phyloP scores from a whole-genome alignment of 164 flowering plant species.

The Amborella trichopoda region DNA sequence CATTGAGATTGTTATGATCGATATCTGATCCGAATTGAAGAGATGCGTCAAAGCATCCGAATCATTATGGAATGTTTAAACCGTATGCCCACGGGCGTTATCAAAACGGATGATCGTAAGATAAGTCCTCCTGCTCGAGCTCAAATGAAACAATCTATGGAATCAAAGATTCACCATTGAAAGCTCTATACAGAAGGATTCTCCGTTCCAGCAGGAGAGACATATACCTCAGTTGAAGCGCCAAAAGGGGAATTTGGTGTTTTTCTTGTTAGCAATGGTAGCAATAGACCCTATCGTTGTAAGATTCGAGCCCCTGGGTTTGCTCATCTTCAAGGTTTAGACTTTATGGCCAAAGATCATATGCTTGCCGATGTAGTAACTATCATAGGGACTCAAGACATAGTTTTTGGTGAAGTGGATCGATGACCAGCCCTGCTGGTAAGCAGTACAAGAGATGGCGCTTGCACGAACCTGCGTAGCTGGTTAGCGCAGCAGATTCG shows the following conservation, averaged over 20 bases:
- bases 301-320: neutral
- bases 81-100: neutral
- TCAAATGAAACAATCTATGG: neutral
- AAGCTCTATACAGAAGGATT: neutral
- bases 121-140: neutral
- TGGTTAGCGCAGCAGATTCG: too few species aligned
- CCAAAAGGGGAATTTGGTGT: constrained; percentile 6
- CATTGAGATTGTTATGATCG: neutral
- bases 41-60: neutral
- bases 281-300: neutral
- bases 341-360: neutral
- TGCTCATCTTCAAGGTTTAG: neutral
- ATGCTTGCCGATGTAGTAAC: neutral
- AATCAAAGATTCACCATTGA: constrained; percentile 2
- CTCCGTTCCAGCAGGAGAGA: neutral
- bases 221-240: constrained; percentile 1
- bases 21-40: neutral
- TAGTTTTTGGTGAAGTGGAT: neutral
- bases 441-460: too few species aligned
- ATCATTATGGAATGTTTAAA: neutral
- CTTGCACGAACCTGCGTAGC: too few species aligned
- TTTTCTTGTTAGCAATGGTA: neutral
- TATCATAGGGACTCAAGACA: neutral
- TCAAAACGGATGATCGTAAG: neutral
- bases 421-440: neutral